Evolutionary conservation across 2,329 filamentous ascomycete species (phyloP), one percentile per base, ranked within the genome.

Genomic region (Penicillium sp.): DNA sequence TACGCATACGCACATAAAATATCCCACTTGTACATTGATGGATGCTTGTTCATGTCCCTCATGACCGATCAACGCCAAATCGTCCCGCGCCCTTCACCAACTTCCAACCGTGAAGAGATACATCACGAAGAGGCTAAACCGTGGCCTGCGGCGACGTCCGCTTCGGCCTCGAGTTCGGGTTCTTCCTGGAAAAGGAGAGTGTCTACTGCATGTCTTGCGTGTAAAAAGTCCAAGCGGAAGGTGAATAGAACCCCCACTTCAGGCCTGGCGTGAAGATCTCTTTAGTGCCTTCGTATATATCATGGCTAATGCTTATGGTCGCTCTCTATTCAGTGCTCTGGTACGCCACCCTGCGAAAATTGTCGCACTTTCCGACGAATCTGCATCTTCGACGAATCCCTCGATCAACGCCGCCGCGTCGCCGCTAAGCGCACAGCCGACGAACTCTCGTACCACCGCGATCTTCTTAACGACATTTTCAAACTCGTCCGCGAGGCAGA

Each of bases 371-470:
- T 74, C 53, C 70, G 72, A 25, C 65, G 73, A 33, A 68, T 70
- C 38, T 80, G 78, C 4, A 80, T 88, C 30, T 83, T 88, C 70
- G 87, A 89, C 69, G 83, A 86, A 70, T 84, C 84, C 1, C 81
- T 84, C 37, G 83, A 88, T 58, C 85, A 85, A 8, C 73, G 78
- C 11, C 75, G 76, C 4, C 74, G 77, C 19, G 75, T 78, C 19
- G 75, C 74, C 0, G 75, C 74, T 10, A 80, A 79, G 60, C 70
- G 76, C 8, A 78, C 76, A 4, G 70, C 77, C 2, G 75, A 78
- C 52, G 77, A 79, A 62, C 68, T 79, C 16, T 70, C 69, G 52
- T 76, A 78, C 53, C 75, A 78, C 57, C 76, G 75, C 7, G 73
- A 77, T 58, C 70, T 78, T 55, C 65, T 78, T 0, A 71, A 76